Conservation (phyloP, 2,329 filamentous ascomycete species). For the Fusarium protoensiforme region DNA sequence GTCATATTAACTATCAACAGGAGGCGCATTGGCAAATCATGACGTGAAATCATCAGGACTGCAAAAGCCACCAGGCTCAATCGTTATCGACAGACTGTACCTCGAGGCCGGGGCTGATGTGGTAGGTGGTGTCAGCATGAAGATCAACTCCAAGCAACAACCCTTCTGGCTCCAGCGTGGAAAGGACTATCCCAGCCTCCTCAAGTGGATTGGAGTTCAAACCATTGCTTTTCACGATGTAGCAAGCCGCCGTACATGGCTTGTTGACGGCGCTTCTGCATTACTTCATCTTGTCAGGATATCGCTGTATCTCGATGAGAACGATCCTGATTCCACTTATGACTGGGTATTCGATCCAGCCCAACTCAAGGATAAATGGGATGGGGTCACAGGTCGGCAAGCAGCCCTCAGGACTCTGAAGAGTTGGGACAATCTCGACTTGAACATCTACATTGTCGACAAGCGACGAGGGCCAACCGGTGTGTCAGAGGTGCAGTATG, state of each 20-base stretch:
- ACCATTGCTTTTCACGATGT: slow-evolving; percentile 16
- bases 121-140: slow-evolving; percentile 1
- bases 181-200: slow-evolving; percentile 14
- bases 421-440: slow-evolving; percentile 5
- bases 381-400: neutral
- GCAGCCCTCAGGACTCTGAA: slow-evolving; percentile 10
- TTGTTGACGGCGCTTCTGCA: slow-evolving; percentile 21
- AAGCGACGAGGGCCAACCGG: neutral
- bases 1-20: neutral
- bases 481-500: neutral
- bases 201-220: slow-evolving; percentile 18
- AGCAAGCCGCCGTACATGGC: slow-evolving; percentile 6
- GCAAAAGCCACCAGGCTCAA: neutral
- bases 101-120: slow-evolving; percentile 9
- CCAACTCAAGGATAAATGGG: slow-evolving; percentile 7
- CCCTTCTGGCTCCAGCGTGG: slow-evolving; percentile 22
- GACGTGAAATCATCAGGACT: neutral
- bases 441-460: neutral
- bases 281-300: slow-evolving; percentile 23
- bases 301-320: slow-evolving; percentile 3
- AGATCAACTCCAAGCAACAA: slow-evolving; percentile 12
- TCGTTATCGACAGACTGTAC: slow-evolving; percentile 11
- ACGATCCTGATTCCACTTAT: slow-evolving; percentile 17
- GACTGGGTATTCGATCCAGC: slow-evolving; percentile 19
- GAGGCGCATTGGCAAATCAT: neutral